Percentiles rank a stretch among this genome's conserved stretches.
phyloP scores from a whole-genome alignment of 257 asterid genomes.

The Lycium ferocissimum region DNA sequence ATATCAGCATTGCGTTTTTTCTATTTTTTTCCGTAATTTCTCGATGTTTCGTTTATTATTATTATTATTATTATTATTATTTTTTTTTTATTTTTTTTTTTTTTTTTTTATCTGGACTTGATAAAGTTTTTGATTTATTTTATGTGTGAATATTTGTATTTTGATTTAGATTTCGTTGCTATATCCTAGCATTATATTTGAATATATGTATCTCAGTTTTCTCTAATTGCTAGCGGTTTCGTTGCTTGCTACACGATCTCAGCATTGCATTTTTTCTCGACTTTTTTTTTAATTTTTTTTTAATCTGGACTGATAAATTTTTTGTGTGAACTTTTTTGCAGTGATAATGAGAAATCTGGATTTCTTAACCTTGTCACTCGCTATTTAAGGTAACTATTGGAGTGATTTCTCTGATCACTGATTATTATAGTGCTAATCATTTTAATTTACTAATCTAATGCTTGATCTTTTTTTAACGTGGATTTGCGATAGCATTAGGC shows the following conservation, averaged over 20 bases:
- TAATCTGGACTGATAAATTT: too few relatives aligned
- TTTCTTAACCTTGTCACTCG: conserved; percentile 78
- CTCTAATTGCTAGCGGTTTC: too few relatives aligned
- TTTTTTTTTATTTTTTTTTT: too few relatives aligned
- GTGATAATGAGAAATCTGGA: conserved; percentile 92
- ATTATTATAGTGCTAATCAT: background rate
- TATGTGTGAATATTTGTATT: background rate
- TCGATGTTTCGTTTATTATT: background rate
- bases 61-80: too few relatives aligned
- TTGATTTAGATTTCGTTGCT: too few relatives aligned
- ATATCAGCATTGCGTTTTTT: background rate
- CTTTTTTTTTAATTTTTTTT: background rate
- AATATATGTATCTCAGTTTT: too few relatives aligned
- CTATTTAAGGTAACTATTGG: conserved; percentile 70
- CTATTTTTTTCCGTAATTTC: background rate
- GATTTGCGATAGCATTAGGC: background rate
- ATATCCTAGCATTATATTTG: too few relatives aligned
- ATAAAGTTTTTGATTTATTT: too few relatives aligned
- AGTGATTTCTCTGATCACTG: background rate
- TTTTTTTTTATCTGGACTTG: background rate
- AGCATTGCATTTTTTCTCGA: background rate
- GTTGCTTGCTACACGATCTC: too few relatives aligned
- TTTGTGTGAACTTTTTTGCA: too few relatives aligned
- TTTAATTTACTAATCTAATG: background rate
- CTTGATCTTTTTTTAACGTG: background rate